Evolutionary conservation across 192 early-diverging fungal genomes (phyloP).

Genomic region (Chytriomyces sp.): DNA sequence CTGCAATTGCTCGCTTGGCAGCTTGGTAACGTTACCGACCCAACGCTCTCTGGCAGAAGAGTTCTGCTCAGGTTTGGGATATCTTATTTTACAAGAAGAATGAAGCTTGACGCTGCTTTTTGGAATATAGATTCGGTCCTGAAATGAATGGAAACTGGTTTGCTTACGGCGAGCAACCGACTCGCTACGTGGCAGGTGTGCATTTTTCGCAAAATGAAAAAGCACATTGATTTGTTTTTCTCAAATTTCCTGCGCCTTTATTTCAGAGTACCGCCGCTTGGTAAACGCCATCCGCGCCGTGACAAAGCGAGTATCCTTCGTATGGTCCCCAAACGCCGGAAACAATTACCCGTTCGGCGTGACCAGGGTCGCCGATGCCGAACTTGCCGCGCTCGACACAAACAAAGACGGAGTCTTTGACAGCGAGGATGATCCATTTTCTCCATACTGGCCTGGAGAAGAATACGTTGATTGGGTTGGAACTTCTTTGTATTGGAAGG

Average conservation of each 20-base stretch:
- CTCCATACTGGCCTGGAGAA: slow-evolving; percentile 58
- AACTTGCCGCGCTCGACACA: slow-evolving; percentile 48
- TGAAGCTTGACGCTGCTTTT: too few species aligned
- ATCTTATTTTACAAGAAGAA: too few species aligned
- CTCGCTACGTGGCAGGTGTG: neutral
- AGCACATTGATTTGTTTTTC: too few species aligned
- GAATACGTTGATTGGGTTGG: slow-evolving; percentile 39
- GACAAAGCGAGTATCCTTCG: slow-evolving; percentile 36
- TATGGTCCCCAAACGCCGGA: slow-evolving; percentile 49
- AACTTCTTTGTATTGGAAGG: slow-evolving; percentile 29
- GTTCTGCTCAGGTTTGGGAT: slow-evolving; percentile 41
- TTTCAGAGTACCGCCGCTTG: slow-evolving; percentile 36
- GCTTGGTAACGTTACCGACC: slow-evolving; percentile 31
- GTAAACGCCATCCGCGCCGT: slow-evolving; percentile 35
- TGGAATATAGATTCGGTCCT: slow-evolving; percentile 11
- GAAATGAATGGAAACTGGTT: slow-evolving; percentile 57
- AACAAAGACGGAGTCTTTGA: slow-evolving; percentile 49
- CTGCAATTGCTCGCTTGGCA: slow-evolving; percentile 36
- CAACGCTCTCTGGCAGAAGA: slow-evolving; percentile 32
- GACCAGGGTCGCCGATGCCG: neutral
- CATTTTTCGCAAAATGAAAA: too few species aligned
- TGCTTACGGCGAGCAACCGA: slow-evolving; percentile 7
- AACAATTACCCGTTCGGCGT: slow-evolving; percentile 45
- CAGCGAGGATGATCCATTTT: slow-evolving; percentile 48
- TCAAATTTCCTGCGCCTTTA: too few species aligned